These are phyloP conservation scores for Podosphaera xanthii DNA, from an alignment of 2,329 filamentous ascomycete species.

Conservation along the genomic window DNA sequence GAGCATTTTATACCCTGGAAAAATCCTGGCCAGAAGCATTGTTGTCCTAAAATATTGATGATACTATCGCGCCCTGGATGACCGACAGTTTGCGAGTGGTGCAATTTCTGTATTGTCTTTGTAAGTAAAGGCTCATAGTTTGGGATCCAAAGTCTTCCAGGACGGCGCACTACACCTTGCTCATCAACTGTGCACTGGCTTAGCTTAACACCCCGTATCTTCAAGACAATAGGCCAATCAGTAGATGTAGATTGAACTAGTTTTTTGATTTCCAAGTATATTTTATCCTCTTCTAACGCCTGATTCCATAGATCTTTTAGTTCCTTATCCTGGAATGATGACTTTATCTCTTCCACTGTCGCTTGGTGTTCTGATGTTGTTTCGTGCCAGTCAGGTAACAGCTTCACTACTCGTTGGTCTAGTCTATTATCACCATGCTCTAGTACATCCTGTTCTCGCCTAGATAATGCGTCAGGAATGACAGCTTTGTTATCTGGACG, in stretches of 20 bases:
- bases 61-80: not conserved
- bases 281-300: not conserved
- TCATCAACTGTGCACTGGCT: not conserved
- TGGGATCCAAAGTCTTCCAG: not conserved
- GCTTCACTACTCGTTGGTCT: not conserved
- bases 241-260: not conserved
- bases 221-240: not conserved
- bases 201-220: not conserved
- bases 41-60: not conserved
- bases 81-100: not conserved
- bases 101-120: not conserved
- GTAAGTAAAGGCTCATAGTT: not conserved
- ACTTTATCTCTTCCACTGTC: not conserved
- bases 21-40: not conserved
- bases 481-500: not conserved
- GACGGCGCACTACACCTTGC: not conserved
- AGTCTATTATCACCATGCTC: not conserved
- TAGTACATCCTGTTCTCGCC: not conserved
- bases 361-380: not conserved
- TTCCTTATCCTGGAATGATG: not conserved
- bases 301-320: not conserved
- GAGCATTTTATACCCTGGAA: not conserved
- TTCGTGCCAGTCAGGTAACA: not conserved
- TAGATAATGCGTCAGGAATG: not conserved
- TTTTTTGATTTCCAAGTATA: not conserved